Conservation (phyloP, 2,329 filamentous ascomycete species). For the Fusarium veterinarium region DNA sequence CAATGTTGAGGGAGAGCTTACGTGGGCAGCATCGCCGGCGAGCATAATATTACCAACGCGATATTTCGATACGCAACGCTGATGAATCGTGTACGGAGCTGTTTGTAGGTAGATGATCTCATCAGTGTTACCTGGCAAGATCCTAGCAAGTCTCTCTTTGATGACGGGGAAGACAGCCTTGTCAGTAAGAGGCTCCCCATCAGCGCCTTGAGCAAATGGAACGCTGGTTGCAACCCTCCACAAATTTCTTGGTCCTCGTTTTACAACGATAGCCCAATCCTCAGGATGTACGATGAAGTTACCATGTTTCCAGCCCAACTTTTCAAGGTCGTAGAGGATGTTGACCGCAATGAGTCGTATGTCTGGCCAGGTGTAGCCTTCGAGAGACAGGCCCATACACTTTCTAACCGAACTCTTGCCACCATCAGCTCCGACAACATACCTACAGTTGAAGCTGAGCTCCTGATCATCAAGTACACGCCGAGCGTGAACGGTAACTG, state of each 20-base stretch:
- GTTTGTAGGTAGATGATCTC: background rate
- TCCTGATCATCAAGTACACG: background rate
- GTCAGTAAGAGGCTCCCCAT: background rate
- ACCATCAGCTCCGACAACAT: background rate
- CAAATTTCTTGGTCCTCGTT: background rate
- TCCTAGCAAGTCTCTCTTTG: background rate
- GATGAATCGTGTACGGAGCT: background rate
- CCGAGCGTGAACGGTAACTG: background rate
- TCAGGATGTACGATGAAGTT: background rate
- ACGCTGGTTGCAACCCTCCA: background rate
- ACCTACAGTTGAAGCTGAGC: background rate
- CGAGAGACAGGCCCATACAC: background rate
- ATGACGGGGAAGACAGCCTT: background rate
- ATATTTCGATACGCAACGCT: background rate
- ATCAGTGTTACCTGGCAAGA: background rate
- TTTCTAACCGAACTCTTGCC: background rate
- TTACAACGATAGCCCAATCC: background rate
- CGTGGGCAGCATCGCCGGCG: background rate
- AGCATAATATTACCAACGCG: background rate
- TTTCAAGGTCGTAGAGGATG: background rate
- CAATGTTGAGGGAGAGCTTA: accelerated
- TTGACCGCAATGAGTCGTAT: background rate
- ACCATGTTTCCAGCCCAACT: background rate
- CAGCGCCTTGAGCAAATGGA: background rate
- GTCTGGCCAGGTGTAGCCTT: background rate